Conservation (phyloP, 2,329 filamentous ascomycete species). For the Diaporthe helianthi region DNA sequence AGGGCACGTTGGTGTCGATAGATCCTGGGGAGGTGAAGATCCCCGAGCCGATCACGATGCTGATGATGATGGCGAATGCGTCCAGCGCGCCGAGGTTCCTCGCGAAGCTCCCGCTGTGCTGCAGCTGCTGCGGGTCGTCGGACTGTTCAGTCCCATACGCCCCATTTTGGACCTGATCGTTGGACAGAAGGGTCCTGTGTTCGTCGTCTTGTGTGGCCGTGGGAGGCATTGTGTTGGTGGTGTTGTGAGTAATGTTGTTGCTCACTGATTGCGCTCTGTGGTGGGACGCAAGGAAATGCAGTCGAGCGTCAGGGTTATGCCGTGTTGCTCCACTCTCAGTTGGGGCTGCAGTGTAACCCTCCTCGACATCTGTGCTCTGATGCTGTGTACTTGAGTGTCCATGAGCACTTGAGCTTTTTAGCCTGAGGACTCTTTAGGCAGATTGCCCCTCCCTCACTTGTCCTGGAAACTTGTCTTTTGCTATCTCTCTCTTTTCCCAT, state of each 20-base stretch:
- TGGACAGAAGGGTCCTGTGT: conserved; percentile 16
- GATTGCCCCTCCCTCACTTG: no score
- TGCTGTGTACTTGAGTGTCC: not conserved
- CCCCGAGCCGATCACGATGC: conserved; percentile 69
- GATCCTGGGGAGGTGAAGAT: conserved; percentile 70
- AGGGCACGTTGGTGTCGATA: conserved; percentile 69
- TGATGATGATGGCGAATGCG: conserved; percentile 66
- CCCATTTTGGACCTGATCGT: not conserved
- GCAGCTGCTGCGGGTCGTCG: not conserved
- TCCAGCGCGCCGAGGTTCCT: conserved; percentile 55
- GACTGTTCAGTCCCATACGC: conserved; percentile 16
- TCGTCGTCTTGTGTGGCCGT: not conserved
- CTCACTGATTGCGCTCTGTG: not conserved
- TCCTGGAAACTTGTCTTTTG: not conserved
- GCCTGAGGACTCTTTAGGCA: not conserved
- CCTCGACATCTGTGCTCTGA: no score
- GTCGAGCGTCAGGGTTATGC: not conserved
- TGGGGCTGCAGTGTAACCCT: not conserved
- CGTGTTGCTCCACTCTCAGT: not conserved
- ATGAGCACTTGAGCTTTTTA: not conserved
- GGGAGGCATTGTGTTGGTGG: conserved; percentile 13
- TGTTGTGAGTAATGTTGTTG: not conserved
- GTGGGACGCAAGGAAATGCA: not conserved
- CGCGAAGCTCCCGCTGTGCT: conserved; percentile 44
- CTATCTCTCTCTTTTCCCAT: not conserved